These are phyloP conservation scores for Juglanconis juglandina DNA, from an alignment of 2,329 filamentous ascomycete genomes.

Conservation along the genomic window DNA sequence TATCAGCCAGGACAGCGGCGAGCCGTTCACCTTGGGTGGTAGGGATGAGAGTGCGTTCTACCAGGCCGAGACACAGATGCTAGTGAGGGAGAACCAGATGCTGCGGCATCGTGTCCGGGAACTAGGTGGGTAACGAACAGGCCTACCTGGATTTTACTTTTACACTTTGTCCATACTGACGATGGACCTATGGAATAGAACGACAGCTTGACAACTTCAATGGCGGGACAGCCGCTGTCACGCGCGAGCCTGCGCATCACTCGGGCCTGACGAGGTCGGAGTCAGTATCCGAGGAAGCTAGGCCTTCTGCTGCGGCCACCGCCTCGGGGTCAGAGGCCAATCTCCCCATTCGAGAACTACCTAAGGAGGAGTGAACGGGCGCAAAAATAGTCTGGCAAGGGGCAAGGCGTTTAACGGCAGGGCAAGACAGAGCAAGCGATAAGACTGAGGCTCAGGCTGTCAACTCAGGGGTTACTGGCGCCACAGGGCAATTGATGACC, in stretches of 20 bases:
- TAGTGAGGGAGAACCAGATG: slow-evolving; percentile 81
- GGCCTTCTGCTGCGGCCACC: not conserved
- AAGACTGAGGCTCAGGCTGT: too few relatives aligned
- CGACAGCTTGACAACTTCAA: slow-evolving; percentile 47
- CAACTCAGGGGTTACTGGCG: too few relatives aligned
- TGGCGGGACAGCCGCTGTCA: slow-evolving; percentile 27
- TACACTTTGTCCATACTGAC: slow-evolving; percentile 17
- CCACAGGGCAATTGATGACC: too few relatives aligned
- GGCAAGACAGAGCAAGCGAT: too few relatives aligned
- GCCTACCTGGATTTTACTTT: not conserved
- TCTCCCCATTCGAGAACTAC: slow-evolving; percentile 6
- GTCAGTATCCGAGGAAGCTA: slow-evolving; percentile 38
- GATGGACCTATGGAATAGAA: slow-evolving; percentile 32
- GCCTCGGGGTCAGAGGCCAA: not conserved
- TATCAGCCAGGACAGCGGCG: slow-evolving; percentile 56
- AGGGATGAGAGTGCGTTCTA: slow-evolving; percentile 77
- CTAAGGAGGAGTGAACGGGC: slow-evolving; percentile 11
- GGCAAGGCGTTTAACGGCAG: not conserved
- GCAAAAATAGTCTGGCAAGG: not conserved
- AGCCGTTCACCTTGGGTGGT: slow-evolving; percentile 57
- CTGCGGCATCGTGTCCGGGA: slow-evolving; percentile 70
- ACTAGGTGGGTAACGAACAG: slow-evolving; percentile 49
- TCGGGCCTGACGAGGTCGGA: slow-evolving; percentile 48
- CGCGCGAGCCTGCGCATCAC: slow-evolving; percentile 46
- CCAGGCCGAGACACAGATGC: slow-evolving; percentile 75